Evolutionary conservation across 2,329 filamentous ascomycete species (phyloP), one percentile per base, ranked within the genome.

Genomic region (Camptophora hylomeconis): DNA sequence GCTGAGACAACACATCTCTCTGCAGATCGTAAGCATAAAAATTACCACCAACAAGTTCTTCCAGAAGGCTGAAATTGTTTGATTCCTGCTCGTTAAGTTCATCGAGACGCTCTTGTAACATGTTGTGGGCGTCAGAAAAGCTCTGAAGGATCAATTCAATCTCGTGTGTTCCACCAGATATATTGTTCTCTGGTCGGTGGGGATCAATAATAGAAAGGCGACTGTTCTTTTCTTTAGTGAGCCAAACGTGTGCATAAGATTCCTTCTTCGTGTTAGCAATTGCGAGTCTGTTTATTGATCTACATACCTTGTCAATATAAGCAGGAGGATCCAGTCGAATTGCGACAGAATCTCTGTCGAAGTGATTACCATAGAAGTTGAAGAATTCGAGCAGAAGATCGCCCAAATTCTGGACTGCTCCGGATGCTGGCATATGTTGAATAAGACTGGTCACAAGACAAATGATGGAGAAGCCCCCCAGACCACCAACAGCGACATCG

Each of bases 381-480:
- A 98, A 71, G 50, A 98, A 95, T 37, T 84, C 73, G 53, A 95
- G 69, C 7, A 98, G 63, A 30, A 92, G 61, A 42, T 84, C 71
- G 8, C 84, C 86, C 1, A 92, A 67, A 42, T 92, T 75, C 26
- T 75, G 65, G 20, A 73, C 63, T 2, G 68, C 61, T 4, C 80
- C 72, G 1, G 76, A 62, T 37, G 75, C 67, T 7, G 83, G 81
- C 61, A 84, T 72, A 40, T 81, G 64, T 49, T 93, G 80, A 25
- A 95, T 58, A 53, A 93, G 74, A 60, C 80, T 89, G 34, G 89
- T 81, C 5, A 94, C 81, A 38, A 98, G 65, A 59, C 89, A 98
- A 32, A 87, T 94, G 39, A 92, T 79, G 1, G 84, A 82, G 50
- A 94, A 95, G 3, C 89, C 89, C 30, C 89, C 89, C 29, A 98